A percentile compares a stretch with the other conserved stretches of the same genome.
phyloP scores from a whole-genome alignment of 2,329 filamentous ascomycete genomes.

The Penicillium sp. region DNA sequence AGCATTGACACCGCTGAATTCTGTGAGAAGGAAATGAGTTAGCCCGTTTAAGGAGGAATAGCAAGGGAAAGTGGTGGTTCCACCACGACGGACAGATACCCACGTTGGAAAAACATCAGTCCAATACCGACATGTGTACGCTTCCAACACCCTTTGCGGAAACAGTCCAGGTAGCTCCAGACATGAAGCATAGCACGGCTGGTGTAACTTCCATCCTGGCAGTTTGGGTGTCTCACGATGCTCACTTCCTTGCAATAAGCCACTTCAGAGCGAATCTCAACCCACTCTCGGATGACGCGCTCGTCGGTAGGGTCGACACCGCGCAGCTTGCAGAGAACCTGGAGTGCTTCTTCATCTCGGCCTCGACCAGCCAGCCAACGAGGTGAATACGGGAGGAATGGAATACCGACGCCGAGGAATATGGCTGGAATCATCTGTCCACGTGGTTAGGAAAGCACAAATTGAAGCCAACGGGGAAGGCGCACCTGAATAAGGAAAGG shows the following conservation, averaged over 20 bases:
- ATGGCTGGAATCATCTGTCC: conserved; percentile 45
- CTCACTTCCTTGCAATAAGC: conserved; percentile 47
- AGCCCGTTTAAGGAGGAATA: conserved; percentile 11
- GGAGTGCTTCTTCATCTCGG: conserved; percentile 42
- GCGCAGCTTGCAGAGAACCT: conserved; percentile 40
- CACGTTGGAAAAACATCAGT: conserved; percentile 42
- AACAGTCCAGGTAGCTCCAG: conserved; percentile 38
- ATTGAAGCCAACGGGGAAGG: not conserved
- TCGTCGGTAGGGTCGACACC: conserved; percentile 44
- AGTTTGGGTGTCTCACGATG: conserved; percentile 1
- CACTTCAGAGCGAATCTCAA: conserved; percentile 51
- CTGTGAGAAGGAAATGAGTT: conserved; percentile 45
- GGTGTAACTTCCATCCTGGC: not conserved
- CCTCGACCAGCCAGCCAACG: conserved; percentile 46
- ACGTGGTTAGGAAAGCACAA: conserved; percentile 40
- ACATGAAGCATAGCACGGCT: conserved; percentile 10
- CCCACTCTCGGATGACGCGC: conserved; percentile 49
- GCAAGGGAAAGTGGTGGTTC: not conserved
- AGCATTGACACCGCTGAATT: conserved; percentile 45
- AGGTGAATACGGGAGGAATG: conserved; percentile 47
- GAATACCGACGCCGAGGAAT: conserved; percentile 44
- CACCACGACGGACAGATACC: conserved; percentile 18
- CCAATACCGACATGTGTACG: conserved; percentile 47
- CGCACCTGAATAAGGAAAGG: conserved; percentile 8
- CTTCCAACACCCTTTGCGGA: conserved; percentile 46